These are phyloP conservation scores for Skeletonema potamos DNA, from an alignment of 108 stramenopile species.

Conservation along the genomic window DNA sequence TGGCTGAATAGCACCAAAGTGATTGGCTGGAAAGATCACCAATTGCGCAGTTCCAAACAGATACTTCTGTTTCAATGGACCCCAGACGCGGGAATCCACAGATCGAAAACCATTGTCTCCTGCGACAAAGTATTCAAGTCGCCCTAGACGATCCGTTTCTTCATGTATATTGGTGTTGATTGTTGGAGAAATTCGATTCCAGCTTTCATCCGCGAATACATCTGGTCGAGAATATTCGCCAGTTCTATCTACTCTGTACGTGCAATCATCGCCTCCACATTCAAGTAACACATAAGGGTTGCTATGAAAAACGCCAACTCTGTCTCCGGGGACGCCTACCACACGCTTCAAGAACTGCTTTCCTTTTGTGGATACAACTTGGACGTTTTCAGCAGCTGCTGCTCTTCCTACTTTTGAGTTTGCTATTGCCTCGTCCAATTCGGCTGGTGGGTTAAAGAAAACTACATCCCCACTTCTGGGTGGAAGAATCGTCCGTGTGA, in stretches of 20 bases:
- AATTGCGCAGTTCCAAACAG: conserved; percentile 56
- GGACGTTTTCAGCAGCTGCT: conserved; percentile 11
- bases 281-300: conserved; percentile 46
- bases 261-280: conserved; percentile 13
- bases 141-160: conserved; percentile 6
- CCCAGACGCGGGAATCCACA: conserved; percentile 67
- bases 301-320: conserved; percentile 49
- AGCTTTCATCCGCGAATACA: conserved; percentile 49
- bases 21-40: conserved; percentile 46
- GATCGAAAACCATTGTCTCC: conserved; percentile 66
- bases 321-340: conserved; percentile 54
- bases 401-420: conserved; percentile 44
- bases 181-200: conserved; percentile 52
- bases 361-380: conserved; percentile 49
- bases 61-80: conserved; percentile 53
- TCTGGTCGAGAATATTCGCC: conserved; percentile 54
- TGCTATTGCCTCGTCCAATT: conserved; percentile 45
- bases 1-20: conserved; percentile 45
- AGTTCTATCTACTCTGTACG: conserved; percentile 44
- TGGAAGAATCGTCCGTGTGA: conserved; percentile 45
- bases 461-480: conserved; percentile 57
- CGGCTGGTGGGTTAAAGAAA: conserved; percentile 60
- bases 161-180: conserved; percentile 17
- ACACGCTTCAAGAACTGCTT: conserved; percentile 68
- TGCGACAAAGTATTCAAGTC: conserved; percentile 59